phyloP scores from a whole-genome alignment of 2,329 filamentous ascomycete genomes.

The Lachnellula hyalina region DNA sequence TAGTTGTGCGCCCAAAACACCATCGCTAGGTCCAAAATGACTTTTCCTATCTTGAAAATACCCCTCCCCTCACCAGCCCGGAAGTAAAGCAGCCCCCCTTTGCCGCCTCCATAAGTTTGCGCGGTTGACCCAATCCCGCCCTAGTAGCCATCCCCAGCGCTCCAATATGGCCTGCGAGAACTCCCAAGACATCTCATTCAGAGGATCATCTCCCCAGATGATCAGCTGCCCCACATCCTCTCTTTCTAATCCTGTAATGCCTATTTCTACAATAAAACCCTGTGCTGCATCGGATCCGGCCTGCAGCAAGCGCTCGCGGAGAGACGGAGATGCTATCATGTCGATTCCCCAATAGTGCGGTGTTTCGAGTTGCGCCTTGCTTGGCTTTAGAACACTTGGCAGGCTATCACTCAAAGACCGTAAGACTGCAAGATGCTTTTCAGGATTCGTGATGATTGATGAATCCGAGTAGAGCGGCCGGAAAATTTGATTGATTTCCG shows the following conservation, averaged over 20 bases:
- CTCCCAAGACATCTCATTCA: conserved; percentile 39
- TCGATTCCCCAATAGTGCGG: conserved; percentile 39
- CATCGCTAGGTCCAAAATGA: neutral
- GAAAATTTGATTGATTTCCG: conserved; percentile 33
- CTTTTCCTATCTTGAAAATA: neutral
- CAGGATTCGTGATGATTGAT: conserved; percentile 30
- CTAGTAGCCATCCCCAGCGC: conserved; percentile 37
- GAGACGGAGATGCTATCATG: conserved; percentile 35
- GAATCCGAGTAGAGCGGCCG: conserved; percentile 33
- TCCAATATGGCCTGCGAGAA: conserved; percentile 36
- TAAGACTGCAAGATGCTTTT: conserved; percentile 31
- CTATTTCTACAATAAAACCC: conserved; percentile 35
- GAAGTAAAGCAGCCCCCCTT: conserved; percentile 32
- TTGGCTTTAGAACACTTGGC: conserved; percentile 34
- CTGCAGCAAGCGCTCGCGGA: conserved; percentile 36
- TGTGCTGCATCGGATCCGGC: conserved; percentile 33
- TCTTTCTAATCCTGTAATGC: conserved; percentile 32
- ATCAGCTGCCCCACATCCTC: conserved; percentile 36
- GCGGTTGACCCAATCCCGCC: conserved; percentile 34
- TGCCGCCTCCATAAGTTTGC: conserved; percentile 39
- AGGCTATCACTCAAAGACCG: conserved; percentile 29
- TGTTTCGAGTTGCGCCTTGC: conserved; percentile 35
- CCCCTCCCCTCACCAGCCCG: conserved; percentile 28
- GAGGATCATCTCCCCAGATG: conserved; percentile 39
- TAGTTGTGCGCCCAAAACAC: neutral